Evolutionary conservation across 2,329 filamentous ascomycete species (phyloP).

Genomic region (Uncinocarpus reesii): DNA sequence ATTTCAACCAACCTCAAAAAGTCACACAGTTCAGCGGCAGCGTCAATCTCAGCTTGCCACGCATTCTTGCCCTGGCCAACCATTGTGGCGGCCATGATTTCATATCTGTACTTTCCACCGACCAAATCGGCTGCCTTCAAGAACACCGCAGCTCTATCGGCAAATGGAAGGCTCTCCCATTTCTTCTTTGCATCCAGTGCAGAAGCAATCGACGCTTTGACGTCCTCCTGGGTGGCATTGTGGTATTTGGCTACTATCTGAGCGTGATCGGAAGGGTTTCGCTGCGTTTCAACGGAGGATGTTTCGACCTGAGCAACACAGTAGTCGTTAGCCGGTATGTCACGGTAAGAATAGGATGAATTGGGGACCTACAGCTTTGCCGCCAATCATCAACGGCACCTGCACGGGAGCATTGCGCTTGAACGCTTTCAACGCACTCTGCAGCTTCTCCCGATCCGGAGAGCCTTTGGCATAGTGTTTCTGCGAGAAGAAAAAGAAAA

Average conservation of each 20-base stretch:
- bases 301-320: slow-evolving; percentile 23
- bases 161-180: slow-evolving; percentile 81
- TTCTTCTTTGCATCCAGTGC: slow-evolving; percentile 74
- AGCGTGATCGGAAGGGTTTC: slow-evolving; percentile 72
- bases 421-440: slow-evolving; percentile 59
- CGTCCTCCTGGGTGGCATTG: slow-evolving; percentile 64
- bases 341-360: not conserved
- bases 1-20: slow-evolving; percentile 62
- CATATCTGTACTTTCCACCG: slow-evolving; percentile 85
- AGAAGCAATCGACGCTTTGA: slow-evolving; percentile 68
- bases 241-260: slow-evolving; percentile 72
- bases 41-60: slow-evolving; percentile 98
- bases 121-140: slow-evolving; percentile 91
- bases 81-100: slow-evolving; percentile 93
- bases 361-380: slow-evolving; percentile 55
- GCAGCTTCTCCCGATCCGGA: slow-evolving; percentile 63
- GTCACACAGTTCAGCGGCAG: slow-evolving; percentile 82
- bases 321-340: not conserved
- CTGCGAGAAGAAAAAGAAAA: slow-evolving; percentile 39
- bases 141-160: slow-evolving; percentile 85
- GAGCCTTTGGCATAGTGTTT: slow-evolving; percentile 84
- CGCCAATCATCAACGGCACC: slow-evolving; percentile 73
- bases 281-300: slow-evolving; percentile 42
- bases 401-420: slow-evolving; percentile 61
- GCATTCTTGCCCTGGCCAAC: slow-evolving; percentile 95